Base-by-base conservation (phyloP, 2,329 filamentous ascomycete genomes). In the Teratosphaeria viscida region DNA sequence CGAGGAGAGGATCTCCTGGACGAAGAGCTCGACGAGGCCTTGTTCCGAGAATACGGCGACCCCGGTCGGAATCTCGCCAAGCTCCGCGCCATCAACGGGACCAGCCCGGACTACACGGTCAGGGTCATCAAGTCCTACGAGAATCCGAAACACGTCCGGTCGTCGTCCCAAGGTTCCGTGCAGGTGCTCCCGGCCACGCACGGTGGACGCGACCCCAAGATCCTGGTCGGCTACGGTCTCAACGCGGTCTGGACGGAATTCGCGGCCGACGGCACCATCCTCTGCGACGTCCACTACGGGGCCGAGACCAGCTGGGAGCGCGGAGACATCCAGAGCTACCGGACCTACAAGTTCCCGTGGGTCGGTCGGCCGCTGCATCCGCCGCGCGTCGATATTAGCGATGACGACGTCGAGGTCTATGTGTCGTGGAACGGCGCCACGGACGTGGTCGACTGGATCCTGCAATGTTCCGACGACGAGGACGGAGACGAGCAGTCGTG, bases 171-270 rank as follows among this genome's bases (percentile, higher is more conserved):
- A 63, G 78, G 78, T 1, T 78, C 75, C 52, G 77, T 80, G 32
- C 82, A 85, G 62, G 65, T 81, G 1, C 73, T 85, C 0, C 75
- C 78, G 0, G 78, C 78, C 54, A 76, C 76, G n/a, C 43, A 49
- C 11, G 53, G 53, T 1, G 78, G 77, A 29, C 57, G 61, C 53
- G 66, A 69, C 55, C 61, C 67, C 7, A 80, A 82, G 59, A 76
- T 79, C 2, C 67, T 85, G 11, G 76, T 85, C 19, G 80, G 81
- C 59, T 85, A 81, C 78, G 82, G 82, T 3, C 65, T 73, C 43
- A 66, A 69, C 19, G 67, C 68, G 0, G 69, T 73, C 8, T 72
- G 71, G 12, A 75, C 75, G 0, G 75, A 77, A 57, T 65, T 77
- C 62, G 72, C 72, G 0, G 62, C 71, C 1, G 74, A 77, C 27